Base-by-base conservation (phyloP, 2,329 filamentous ascomycete species). In the Phaeosphaeriaceae sp. region DNA sequence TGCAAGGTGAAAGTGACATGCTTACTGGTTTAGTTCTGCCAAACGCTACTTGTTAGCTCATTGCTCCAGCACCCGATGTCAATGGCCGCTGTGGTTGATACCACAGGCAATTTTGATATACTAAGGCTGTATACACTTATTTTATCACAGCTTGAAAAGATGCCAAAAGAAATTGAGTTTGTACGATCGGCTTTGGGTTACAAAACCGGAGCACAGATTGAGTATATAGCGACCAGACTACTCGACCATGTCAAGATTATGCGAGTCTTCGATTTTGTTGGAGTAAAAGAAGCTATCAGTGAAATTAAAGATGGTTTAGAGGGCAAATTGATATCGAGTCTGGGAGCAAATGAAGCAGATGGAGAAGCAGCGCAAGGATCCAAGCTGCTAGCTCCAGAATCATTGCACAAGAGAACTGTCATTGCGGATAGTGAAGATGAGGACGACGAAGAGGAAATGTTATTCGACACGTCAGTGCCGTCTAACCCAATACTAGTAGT, bases 231-330 rank as follows among this genome's bases (percentile, higher is more conserved):
- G 8, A 64, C 70, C 2, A 57, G 54, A 15, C 47, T 74, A 4
- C 68, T 82, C 0, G 77, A 77, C 20, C 61, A 75, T 1, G 70
- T 81, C 3, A 74, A 72, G 51, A 77, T 82, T 21, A 79, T 79
- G 72, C 73, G 79, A 4, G 76, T 79, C 0, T 82, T 82, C 55
- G 79, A 82, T 55, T 72, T 78, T 32, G 70, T 74, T 7, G 80
- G 80, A 0, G 54, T 81, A 20, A 64, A 70, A 8, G 79, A 82
- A 53, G 76, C 75, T 8, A 51, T 81, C 3, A 60, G 57, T 0
- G 79, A 82, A 59, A 52, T 81, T 29, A 60, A 70, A 21, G 72
- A 74, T n/a, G 66, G 44, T 1, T 48, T 78, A 5, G 66, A 71
- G 38, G 52, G 47, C 6, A 29, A 26, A 17, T 28, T 3, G 8